Conservation (phyloP, 345 rosid genomes). For the Bruguiera parviflora region DNA sequence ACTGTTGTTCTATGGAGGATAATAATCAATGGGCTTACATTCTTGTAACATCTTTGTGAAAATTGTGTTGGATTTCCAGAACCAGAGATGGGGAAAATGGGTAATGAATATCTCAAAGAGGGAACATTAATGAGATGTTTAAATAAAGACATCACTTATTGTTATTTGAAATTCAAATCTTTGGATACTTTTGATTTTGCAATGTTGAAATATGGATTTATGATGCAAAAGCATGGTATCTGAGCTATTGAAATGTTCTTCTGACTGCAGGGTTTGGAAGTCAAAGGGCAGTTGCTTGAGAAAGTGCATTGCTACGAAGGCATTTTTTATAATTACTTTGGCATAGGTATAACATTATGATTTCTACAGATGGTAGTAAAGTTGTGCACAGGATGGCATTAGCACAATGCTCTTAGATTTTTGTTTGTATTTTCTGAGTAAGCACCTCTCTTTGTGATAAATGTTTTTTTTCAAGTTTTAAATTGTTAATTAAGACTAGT, state of each 20-base stretch:
- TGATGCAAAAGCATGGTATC: slow-evolving; percentile 13
- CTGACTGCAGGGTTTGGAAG: slow-evolving; percentile 51
- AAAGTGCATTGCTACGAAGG: slow-evolving; percentile 57
- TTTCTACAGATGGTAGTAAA: not conserved
- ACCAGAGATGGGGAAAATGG: not conserved
- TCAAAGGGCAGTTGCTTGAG: slow-evolving; percentile 61
- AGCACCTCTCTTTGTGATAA: not conserved
- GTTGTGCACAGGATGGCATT: not conserved
- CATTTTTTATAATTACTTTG: slow-evolving; percentile 87
- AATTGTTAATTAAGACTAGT: not conserved
- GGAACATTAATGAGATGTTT: not conserved
- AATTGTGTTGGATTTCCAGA: not conserved
- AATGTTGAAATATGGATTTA: slow-evolving; percentile 1
- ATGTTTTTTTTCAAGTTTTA: not conserved
- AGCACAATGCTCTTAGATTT: not conserved
- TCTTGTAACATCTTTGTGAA: not conserved
- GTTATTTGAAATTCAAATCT: not conserved
- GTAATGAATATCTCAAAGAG: too few species aligned
- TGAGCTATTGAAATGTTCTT: slow-evolving; percentile 14
- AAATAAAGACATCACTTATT: not conserved
- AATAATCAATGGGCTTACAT: not conserved
- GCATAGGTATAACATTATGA: slow-evolving; percentile 55
- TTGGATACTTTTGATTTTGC: not conserved
- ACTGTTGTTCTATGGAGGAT: too few species aligned
- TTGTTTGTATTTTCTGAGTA: not conserved